A percentile compares a stretch with the other conserved stretches of the same genome.
Conservation (phyloP, 176 grass and related monocot species). For the Aegilops longissima region DNA sequence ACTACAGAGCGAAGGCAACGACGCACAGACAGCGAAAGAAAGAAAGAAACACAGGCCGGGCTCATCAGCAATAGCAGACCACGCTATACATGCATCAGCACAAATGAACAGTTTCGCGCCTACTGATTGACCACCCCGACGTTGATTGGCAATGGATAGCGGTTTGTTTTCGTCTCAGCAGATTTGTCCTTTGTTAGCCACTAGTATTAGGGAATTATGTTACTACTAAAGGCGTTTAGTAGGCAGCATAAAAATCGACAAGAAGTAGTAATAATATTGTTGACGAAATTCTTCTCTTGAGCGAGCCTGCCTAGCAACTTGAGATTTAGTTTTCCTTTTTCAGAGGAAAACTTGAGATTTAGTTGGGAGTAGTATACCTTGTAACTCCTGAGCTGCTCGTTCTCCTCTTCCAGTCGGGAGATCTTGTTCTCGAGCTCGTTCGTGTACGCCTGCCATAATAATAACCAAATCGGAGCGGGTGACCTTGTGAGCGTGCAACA, state of each 20-base stretch:
- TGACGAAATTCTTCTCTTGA: neutral
- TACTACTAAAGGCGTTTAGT: neutral
- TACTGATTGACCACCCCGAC: neutral
- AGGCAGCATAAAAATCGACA: neutral
- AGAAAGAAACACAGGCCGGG: neutral
- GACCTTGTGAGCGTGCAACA: neutral
- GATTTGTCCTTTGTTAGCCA: neutral
- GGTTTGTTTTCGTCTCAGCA: neutral
- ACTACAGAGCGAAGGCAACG: conserved; percentile 31
- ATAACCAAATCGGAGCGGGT: neutral
- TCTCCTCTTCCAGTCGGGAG: conserved; percentile 72
- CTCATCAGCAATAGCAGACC: neutral
- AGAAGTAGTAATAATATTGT: neutral
- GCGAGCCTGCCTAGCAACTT: neutral
- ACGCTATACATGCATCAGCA: neutral
- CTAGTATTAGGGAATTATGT: neutral
- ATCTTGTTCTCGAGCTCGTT: conserved; percentile 93
- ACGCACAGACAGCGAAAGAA: conserved; percentile 29
- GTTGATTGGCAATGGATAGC: neutral
- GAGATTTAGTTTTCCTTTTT: neutral
- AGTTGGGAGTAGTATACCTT: conserved; percentile 30
- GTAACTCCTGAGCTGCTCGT: conserved; percentile 48
- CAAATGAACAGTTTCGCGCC: neutral
- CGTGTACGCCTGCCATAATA: conserved; percentile 63
- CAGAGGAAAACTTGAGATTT: neutral